phyloP scores from a whole-genome alignment of 805 yeast genomes.

The Schwanniomyces occidentalis region DNA sequence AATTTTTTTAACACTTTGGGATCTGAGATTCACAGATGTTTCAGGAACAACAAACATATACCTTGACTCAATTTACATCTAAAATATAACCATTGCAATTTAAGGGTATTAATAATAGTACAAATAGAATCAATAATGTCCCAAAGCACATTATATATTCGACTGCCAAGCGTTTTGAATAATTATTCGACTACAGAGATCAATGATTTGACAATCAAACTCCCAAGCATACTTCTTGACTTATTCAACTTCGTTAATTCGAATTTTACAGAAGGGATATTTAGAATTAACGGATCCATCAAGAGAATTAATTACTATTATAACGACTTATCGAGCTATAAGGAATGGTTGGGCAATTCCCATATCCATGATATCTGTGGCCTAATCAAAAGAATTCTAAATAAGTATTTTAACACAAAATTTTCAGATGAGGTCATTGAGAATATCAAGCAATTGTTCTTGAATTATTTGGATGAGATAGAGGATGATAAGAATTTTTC shows the following conservation, averaged over 20 bases:
- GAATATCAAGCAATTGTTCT: conserved; percentile 2
- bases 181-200: background rate
- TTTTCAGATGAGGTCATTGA: conserved; percentile 10
- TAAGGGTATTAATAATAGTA: too few species aligned
- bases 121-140: too few species aligned
- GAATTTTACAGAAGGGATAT: conserved; percentile 27
- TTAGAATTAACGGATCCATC: conserved; percentile 32
- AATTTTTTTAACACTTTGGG: too few species aligned
- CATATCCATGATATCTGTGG: conserved; percentile 30
- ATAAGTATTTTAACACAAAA: conserved; percentile 9
- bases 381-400: conserved; percentile 22
- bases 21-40: too few species aligned
- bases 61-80: too few species aligned
- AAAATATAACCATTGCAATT: too few species aligned
- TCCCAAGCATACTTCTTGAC: conserved; percentile 22
- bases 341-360: conserved; percentile 19
- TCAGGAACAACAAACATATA: too few species aligned
- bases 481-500: conserved; percentile 10
- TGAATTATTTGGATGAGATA: conserved; percentile 1
- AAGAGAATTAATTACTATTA: conserved; percentile 23
- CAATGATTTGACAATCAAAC: conserved; percentile 7
- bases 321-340: conserved; percentile 11
- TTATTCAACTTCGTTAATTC: conserved; percentile 19
- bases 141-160: too few species aligned
- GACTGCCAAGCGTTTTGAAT: too few species aligned